Evolutionary conservation across 345 rosid species (phyloP), one percentile per base, ranked within the genome.

Genomic region (Ceriops decandra): DNA sequence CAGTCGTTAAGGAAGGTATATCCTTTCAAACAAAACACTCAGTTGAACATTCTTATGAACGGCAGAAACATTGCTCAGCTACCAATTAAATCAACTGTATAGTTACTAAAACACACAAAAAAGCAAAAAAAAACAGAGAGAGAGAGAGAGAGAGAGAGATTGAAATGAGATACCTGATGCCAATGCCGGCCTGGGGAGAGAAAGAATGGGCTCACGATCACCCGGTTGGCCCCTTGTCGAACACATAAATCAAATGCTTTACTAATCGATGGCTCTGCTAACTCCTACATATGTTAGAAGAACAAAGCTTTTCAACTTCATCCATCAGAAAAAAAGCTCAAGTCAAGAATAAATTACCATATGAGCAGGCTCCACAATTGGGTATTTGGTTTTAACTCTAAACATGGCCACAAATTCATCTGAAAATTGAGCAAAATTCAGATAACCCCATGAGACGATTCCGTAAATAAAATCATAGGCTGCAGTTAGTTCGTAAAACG

Each of bases 181-280:
- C 98, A 93, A 57, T 93, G 97, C 71, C 95, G 82, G 69, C 98
- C 98, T 0, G 96, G 97, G 72, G 88, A 89, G 63, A 93, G 87
- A 72, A 93, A 95, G 79, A 91, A 95, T 2, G 99, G 97, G 78
- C 90, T 87, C 42, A 95, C 87, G 67, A 95, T 87, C 65, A 95
- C 92, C 21, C 93, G 91, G 72, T 64, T 75, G 0, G 92, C 96
- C 19, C 99, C 99, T 82, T 78, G 82, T 75, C 46, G 77, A 74
- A 95, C 87, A 67, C 99, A 95, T 36, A 69, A 79, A 76, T 78
- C 75, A 67, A 87, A 91, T 38, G 97, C 97, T 77, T 86, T 88
- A 76, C 57, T 85, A 66, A 95, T 95, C 2, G 96, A 89, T 63
- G 99, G 98, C 56, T 84, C 87, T 60, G 95, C 97, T 80, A 95